These are phyloP conservation scores for Beauveria sp. DNA, from an alignment of 2,329 filamentous ascomycete species.

Conservation along the genomic window DNA sequence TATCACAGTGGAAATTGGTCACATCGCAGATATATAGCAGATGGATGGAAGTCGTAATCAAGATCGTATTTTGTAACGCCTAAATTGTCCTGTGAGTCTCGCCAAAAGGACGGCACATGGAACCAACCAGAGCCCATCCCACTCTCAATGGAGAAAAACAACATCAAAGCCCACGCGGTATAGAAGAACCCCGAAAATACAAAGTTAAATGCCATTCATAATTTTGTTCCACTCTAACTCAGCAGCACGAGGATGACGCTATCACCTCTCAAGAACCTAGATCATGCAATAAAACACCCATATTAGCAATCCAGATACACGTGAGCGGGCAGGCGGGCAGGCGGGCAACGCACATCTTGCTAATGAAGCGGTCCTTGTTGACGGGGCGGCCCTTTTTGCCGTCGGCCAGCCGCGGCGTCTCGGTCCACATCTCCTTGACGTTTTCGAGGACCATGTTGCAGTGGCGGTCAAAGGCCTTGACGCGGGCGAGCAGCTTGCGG, in stretches of 20 bases:
- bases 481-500: slow-evolving; percentile 90
- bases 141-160: slow-evolving; percentile 2
- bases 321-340: neutral
- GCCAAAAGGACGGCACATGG: slow-evolving; percentile 22
- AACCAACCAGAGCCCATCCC: slow-evolving; percentile 16
- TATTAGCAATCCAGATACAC: neutral
- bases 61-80: slow-evolving; percentile 26
- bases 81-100: slow-evolving; percentile 27
- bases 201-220: slow-evolving; percentile 11
- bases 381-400: slow-evolving; percentile 86
- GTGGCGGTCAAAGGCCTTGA: slow-evolving; percentile 97
- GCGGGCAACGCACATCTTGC: slow-evolving; percentile 69
- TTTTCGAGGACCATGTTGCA: slow-evolving; percentile 99
- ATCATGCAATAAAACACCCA: neutral
- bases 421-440: slow-evolving; percentile 96
- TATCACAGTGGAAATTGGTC: neutral
- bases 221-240: slow-evolving; percentile 43
- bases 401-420: slow-evolving; percentile 72
- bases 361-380: slow-evolving; percentile 97
- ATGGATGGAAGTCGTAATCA: neutral
- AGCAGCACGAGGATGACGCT: slow-evolving; percentile 81
- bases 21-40: neutral
- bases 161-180: slow-evolving; percentile 7
- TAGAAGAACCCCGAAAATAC: slow-evolving; percentile 14
- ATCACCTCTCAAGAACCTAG: slow-evolving; percentile 77